Conservation (phyloP, 164 flowering plant genomes). For the Euptelea pleiosperma region DNA sequence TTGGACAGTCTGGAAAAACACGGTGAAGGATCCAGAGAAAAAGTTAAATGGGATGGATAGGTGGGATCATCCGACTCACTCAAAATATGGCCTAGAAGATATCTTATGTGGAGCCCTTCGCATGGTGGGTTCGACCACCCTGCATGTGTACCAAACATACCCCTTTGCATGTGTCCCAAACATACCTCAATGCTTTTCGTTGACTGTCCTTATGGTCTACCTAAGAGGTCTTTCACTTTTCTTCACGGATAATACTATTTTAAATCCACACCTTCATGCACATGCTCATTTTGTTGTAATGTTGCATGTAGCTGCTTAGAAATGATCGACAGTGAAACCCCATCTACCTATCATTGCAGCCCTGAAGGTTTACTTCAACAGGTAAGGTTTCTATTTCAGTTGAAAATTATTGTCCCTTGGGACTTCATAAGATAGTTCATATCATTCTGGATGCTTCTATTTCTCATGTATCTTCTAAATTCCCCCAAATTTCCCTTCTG, state of each 20-base stretch:
- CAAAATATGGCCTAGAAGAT: not conserved
- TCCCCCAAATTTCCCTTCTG: not conserved
- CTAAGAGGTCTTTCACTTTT: too few relatives aligned
- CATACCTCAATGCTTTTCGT: too few relatives aligned
- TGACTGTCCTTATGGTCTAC: too few relatives aligned
- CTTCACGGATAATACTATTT: too few relatives aligned
- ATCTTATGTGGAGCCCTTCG: not conserved
- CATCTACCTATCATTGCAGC: slow-evolving; percentile 41
- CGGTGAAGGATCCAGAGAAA: too few relatives aligned
- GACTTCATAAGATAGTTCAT: not conserved
- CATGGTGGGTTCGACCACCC: not conserved
- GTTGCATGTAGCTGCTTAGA: slow-evolving; percentile 46
- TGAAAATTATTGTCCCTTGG: not conserved
- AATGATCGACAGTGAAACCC: slow-evolving; percentile 48
- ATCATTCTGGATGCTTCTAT: not conserved
- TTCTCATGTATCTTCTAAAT: not conserved
- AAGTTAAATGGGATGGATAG: too few relatives aligned
- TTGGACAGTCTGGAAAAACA: too few relatives aligned
- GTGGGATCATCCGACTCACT: too few relatives aligned
- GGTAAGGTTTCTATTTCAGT: slow-evolving; percentile 21
- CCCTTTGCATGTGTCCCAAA: too few relatives aligned
- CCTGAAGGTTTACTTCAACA: slow-evolving; percentile 57
- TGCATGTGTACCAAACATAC: too few relatives aligned
- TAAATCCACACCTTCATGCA: not conserved
- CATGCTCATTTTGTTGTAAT: slow-evolving; percentile 10